Evolutionary conservation across 1,139 yeast genomes (phyloP), one percentile per base, ranked within the genome.

Genomic region (Hyphopichia buzzinii): DNA sequence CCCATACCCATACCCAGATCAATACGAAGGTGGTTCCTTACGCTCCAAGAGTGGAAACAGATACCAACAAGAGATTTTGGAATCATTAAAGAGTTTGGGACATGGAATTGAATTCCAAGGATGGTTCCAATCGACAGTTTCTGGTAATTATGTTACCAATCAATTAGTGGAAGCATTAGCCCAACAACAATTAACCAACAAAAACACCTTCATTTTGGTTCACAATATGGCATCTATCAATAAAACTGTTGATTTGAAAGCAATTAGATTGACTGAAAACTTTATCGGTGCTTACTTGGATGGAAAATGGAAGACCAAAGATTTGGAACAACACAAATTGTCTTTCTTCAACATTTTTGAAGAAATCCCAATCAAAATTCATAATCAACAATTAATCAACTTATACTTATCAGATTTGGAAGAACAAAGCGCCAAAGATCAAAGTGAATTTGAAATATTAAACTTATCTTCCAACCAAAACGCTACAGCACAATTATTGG

Each of bases 81-180:
- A 76, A 36, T 75, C 77, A 42, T 73, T 86, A 48, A 78, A 74
- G 50, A 74, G 72, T 41, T 77, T 81, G 45, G 84, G 84, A 34
- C 72, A 78, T 43, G 94, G 90, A 33, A 72, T 81, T 35, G 87
- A 82, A 56, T 74, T 82, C 47, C 78, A 83, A 47, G 96, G 96
- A 26, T 88, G 90, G 90, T 88, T 84, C 64, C 79, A 85, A 54
- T 73, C 85, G 34, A 74, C 89, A 25, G 57, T 72, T 37, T 74
- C 84, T 31, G 95, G 95, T 35, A 79, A 77, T 54, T 81, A 81
- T 55, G 77, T 81, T 50, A 80, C 82, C 43, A 78, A 78, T 41
- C 75, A 77, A 42, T 68, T 82, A 41, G 73, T 84, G 31, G 95
- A 84, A 48, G 74, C 81, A 31, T 69, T 86, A 63, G 77, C 80